phyloP scores from a whole-genome alignment of 1,284 basidiomycete species.

The Lentinus polychrous region DNA sequence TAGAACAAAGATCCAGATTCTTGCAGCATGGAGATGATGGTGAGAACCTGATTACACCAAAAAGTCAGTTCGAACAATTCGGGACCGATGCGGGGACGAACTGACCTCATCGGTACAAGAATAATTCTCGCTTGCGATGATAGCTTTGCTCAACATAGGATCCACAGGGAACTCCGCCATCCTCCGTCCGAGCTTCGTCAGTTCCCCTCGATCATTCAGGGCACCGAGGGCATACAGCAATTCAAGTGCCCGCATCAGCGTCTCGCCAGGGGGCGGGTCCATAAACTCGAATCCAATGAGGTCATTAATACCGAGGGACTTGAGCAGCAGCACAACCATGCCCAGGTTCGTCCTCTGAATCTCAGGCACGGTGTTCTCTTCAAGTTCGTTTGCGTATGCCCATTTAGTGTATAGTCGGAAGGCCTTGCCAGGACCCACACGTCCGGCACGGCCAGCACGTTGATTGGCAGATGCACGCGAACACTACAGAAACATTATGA shows the following conservation, averaged over 20 bases:
- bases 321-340: slow-evolving; percentile 92
- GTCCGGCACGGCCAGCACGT: slow-evolving; percentile 92
- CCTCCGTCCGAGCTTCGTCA: slow-evolving; percentile 91
- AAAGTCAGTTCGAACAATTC: not conserved
- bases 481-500: slow-evolving; percentile 46
- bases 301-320: slow-evolving; percentile 96
- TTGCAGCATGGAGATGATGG: slow-evolving; percentile 96
- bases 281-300: slow-evolving; percentile 99
- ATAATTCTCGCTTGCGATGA: slow-evolving; percentile 93
- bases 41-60: slow-evolving; percentile 61
- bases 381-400: slow-evolving; percentile 93
- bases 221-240: slow-evolving; percentile 94
- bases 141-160: slow-evolving; percentile 94
- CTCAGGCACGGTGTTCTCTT: slow-evolving; percentile 95
- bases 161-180: slow-evolving; percentile 99
- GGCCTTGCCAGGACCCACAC: slow-evolving; percentile 97
- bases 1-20: slow-evolving; percentile 95
- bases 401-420: slow-evolving; percentile 97
- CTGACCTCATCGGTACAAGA: slow-evolving; percentile 92
- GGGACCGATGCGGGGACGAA: slow-evolving; percentile 3
- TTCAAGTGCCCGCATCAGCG: slow-evolving; percentile 93
- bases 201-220: slow-evolving; percentile 91
- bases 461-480: slow-evolving; percentile 97
- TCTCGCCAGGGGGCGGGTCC: slow-evolving; percentile 97
- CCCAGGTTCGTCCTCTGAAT: slow-evolving; percentile 97